Conservation (phyloP, 2,329 filamentous ascomycete species). For the Fonsecaea pugnacius region DNA sequence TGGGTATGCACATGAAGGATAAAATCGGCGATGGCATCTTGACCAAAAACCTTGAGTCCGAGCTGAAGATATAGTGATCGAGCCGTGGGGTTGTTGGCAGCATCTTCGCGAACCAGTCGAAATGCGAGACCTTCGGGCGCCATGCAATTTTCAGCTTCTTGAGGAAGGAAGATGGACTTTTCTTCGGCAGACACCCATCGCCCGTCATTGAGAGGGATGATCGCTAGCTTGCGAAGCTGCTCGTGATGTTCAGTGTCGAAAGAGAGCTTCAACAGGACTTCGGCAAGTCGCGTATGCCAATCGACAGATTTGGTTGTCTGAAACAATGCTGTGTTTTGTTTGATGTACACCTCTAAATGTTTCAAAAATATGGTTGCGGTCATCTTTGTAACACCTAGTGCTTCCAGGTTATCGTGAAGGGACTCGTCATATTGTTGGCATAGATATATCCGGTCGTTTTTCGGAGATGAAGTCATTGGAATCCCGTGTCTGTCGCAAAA, state of each 20-base stretch:
- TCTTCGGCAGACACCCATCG: constrained; percentile 15
- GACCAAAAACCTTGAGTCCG: constrained; percentile 12
- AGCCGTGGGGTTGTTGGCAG: constrained; percentile 12
- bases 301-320: not conserved
- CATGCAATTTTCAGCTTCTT: constrained; percentile 11
- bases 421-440: constrained; percentile 4
- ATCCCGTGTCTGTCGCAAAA: constrained; percentile 15
- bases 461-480: constrained; percentile 15
- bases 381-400: constrained; percentile 14
- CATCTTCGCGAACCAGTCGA: constrained; percentile 12
- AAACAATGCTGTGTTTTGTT: not conserved
- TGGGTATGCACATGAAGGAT: constrained; percentile 8
- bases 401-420: constrained; percentile 10
- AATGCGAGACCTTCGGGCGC: constrained; percentile 5
- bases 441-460: constrained; percentile 9
- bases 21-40: constrained; percentile 7
- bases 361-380: constrained; percentile 16
- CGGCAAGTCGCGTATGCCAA: constrained; percentile 18
- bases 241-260: constrained; percentile 10
- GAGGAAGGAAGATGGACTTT: constrained; percentile 7
- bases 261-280: constrained; percentile 13
- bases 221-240: constrained; percentile 8
- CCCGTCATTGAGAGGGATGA: constrained; percentile 18
- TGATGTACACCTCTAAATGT: constrained; percentile 4
- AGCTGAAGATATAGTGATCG: constrained; percentile 17